Conservation (phyloP, 2,329 filamentous ascomycete genomes). For the Teratosphaeria viscida region DNA sequence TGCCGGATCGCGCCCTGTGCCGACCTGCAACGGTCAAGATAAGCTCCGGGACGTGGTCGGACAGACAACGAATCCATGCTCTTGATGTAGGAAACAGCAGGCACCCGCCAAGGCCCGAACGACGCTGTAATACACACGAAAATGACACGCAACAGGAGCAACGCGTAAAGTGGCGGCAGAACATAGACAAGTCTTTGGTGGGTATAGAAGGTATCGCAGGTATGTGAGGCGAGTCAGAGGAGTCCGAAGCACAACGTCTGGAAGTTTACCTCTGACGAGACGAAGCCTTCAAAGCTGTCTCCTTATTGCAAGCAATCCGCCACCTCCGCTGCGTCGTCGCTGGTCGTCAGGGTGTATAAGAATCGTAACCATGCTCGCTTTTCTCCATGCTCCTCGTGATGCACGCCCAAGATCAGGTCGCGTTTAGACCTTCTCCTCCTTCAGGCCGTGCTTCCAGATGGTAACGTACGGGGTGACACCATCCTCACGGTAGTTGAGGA, state of each 20-base stretch:
- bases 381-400: neutral
- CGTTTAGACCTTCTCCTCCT: conserved; percentile 77
- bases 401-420: neutral
- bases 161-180: neutral
- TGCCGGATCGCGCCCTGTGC: neutral
- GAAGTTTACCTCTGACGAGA: neutral
- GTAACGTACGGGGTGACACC: conserved; percentile 81
- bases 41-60: neutral
- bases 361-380: conserved; percentile 1
- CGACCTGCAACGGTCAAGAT: neutral
- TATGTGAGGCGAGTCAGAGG: neutral
- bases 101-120: neutral
- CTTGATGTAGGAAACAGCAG: neutral
- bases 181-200: neutral
- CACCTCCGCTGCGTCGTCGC: neutral
- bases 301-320: neutral
- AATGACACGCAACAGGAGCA: neutral
- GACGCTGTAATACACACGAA: neutral
- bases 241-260: neutral
- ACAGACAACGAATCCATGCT: neutral
- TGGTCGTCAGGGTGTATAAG: neutral
- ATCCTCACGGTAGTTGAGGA: conserved; percentile 97
- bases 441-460: conserved; percentile 91
- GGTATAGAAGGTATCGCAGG: neutral
- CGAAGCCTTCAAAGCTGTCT: neutral